Evolutionary conservation across 495 filamentous ascomycete genomes (phyloP).

Genomic region (Rhizodiscina lignyota): DNA sequence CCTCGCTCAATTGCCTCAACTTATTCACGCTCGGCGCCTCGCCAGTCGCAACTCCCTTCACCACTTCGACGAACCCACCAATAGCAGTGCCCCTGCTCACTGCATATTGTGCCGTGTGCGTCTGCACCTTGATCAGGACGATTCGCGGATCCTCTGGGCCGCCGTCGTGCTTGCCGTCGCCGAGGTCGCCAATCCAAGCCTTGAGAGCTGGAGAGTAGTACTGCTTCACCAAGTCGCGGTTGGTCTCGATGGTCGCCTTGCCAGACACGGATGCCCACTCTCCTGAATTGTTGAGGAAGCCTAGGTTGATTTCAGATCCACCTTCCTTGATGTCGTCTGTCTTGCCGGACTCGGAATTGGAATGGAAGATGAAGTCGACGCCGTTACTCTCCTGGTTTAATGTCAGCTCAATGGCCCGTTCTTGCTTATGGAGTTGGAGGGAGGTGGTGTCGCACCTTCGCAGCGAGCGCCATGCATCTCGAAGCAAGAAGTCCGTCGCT

Average conservation of each 20-base stretch:
- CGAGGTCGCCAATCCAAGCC: constrained; percentile 83
- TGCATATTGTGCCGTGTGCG: constrained; percentile 45
- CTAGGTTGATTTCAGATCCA: constrained; percentile 69
- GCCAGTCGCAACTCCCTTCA: constrained; percentile 59
- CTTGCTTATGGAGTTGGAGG: neutral
- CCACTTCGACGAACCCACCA: constrained; percentile 48
- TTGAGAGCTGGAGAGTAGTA: constrained; percentile 63
- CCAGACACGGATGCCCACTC: constrained; percentile 75
- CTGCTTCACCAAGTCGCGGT: constrained; percentile 50
- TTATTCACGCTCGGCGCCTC: constrained; percentile 58
- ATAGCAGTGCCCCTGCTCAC: constrained; percentile 34
- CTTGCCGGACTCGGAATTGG: constrained; percentile 87
- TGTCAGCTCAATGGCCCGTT: too few relatives aligned
- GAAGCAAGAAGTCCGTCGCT: constrained; percentile 46
- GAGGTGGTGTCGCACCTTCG: constrained; percentile 37
- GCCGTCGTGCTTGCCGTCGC: constrained; percentile 76
- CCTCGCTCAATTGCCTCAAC: constrained; percentile 55
- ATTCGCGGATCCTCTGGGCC: constrained; percentile 68
- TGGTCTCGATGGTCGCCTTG: constrained; percentile 45
- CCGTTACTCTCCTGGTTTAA: constrained; percentile 54
- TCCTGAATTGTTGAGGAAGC: constrained; percentile 63
- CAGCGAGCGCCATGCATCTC: constrained; percentile 80
- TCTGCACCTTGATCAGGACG: constrained; percentile 48
- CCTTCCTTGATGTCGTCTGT: constrained; percentile 54
- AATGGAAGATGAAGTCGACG: constrained; percentile 83